Evolutionary conservation across 352 stramenopile genomes (phyloP), one percentile per base, ranked within the genome.

Genomic region (Proteromonas lacertae): DNA sequence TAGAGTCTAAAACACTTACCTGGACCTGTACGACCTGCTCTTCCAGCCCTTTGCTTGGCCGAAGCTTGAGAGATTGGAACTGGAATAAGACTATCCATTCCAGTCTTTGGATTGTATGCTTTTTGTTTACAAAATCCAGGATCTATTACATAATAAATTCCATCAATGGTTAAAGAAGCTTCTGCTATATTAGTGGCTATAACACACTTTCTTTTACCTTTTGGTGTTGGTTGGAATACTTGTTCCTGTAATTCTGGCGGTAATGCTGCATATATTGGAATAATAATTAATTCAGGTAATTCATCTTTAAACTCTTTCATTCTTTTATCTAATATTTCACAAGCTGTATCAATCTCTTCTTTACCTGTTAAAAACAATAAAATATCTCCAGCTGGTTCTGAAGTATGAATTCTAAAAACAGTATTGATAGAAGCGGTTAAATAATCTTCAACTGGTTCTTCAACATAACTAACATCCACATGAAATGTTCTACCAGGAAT

Each of bases 131-230:
- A 89, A 43, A 94, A 94, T 3, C 66, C 68, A 35, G 61, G 60
- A 57, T 82, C 68, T 21, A 79, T 59, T 12, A 82, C 66, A 35
- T 77, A 82, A 41, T 72, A 73, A 36, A 82, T 74, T 18, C 87
- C 86, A 51, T 99, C 83, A 50, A 99, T 96, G 2, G 89, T 99
- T 18, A 99, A 58, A 9, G 79, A 96, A 1, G 87, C 81, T 55
- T 99, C 89, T 0, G 89, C 87, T 49, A 99, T 99, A 57, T 99
- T 99, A 5, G 89, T 99, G 0, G 89, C 84, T 7, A 99, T 70
- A 0, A 99, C 74, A 50, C 76, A 89, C 55, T 98, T 97, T 29
- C 88, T 23, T 16, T 38, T 51, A 17, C 47, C 48, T 16, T 29
- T 64, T 0, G 76, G 76, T 26, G 82, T 76, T 8, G 80, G 84